Conservation (phyloP, 345 rosid species). For the Pugionium dolabratum region DNA sequence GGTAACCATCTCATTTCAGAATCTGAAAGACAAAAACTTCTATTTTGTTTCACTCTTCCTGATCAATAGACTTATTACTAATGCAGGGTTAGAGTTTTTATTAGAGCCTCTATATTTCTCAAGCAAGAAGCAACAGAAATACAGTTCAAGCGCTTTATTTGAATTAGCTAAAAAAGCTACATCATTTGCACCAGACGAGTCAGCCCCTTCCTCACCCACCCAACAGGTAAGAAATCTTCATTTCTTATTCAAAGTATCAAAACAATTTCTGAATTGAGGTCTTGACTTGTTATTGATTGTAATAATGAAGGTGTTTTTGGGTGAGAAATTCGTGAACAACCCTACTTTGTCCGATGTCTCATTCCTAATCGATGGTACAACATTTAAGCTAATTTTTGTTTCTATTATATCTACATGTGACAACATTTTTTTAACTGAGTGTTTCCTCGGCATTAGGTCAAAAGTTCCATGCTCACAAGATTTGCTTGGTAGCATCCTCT, state of each 20-base stretch:
- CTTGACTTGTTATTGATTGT: constrained; percentile 6
- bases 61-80: not conserved
- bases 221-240: constrained; percentile 45
- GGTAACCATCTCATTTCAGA: constrained; percentile 44
- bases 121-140: constrained; percentile 52
- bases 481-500: constrained; percentile 77
- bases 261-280: not conserved
- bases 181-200: constrained; percentile 50
- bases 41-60: constrained; percentile 15
- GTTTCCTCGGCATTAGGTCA: constrained; percentile 47
- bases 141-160: constrained; percentile 58
- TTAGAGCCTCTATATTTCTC: constrained; percentile 59
- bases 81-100: constrained; percentile 57
- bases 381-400: not conserved
- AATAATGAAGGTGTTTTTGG: constrained; percentile 56
- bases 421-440: not conserved
- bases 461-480: constrained; percentile 70
- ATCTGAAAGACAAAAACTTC: not conserved
- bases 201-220: constrained; percentile 69
- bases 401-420: not conserved
- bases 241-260: not conserved
- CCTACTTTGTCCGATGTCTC: constrained; percentile 68
- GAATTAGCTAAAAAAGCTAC: constrained; percentile 57
- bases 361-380: constrained; percentile 67
- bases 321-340: constrained; percentile 67